Evolutionary conservation across 1,139 yeast species (phyloP).

Genomic region (Entelexis paramagnoliae): DNA sequence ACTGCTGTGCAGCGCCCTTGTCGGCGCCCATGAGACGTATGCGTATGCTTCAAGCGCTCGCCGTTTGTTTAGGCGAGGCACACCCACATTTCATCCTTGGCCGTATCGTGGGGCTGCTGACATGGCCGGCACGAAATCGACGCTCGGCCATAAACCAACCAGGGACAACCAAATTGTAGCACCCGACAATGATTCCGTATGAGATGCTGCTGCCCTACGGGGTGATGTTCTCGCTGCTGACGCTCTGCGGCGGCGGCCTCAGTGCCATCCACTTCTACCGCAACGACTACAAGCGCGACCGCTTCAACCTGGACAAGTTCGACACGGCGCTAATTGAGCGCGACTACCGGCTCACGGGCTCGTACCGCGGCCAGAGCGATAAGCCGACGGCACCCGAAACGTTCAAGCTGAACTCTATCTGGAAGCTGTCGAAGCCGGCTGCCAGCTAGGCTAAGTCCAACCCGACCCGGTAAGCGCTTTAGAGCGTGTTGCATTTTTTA

Average conservation of each 20-base stretch:
- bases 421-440: constrained; percentile 31
- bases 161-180: background rate
- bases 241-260: constrained; percentile 45
- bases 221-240: constrained; percentile 47
- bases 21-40: too few relatives aligned
- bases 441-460: too few relatives aligned
- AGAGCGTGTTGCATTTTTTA: too few relatives aligned
- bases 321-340: constrained; percentile 52
- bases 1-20: too few relatives aligned
- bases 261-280: constrained; percentile 40
- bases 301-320: constrained; percentile 53
- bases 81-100: too few relatives aligned
- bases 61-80: too few relatives aligned
- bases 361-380: constrained; percentile 56
- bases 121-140: background rate
- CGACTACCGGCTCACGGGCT: constrained; percentile 67
- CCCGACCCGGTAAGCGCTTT: too few relatives aligned
- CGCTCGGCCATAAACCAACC: background rate
- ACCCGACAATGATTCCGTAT: constrained; percentile 47
- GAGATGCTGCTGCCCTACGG: constrained; percentile 63
- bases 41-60: too few relatives aligned
- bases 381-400: constrained; percentile 65
- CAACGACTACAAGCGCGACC: constrained; percentile 45
- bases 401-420: constrained; percentile 47
- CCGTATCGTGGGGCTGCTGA: background rate